Conservation (phyloP, 192 early-diverging fungal genomes). For the Coemansia sp. region DNA sequence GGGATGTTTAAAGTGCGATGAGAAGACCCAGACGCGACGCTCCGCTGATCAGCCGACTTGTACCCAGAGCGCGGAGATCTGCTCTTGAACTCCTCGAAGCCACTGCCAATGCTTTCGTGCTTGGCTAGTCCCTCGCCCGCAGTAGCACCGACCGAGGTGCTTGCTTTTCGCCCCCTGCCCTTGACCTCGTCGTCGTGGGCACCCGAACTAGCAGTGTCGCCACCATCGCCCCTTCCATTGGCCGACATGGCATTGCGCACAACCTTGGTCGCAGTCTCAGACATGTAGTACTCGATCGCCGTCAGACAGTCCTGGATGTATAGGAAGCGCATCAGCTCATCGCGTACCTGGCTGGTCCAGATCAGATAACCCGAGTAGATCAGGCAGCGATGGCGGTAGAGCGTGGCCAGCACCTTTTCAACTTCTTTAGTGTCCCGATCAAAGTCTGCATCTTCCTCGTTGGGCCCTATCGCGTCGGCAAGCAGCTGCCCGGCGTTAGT, state of each 20-base stretch:
- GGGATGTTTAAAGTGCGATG: conserved; percentile 29
- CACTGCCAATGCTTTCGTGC: not conserved
- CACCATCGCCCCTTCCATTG: not conserved
- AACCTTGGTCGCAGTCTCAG: conserved; percentile 76
- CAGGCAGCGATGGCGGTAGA: conserved; percentile 73
- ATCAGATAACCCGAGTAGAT: conserved; percentile 81
- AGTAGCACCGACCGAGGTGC: not conserved
- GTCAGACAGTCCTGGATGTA: conserved; percentile 67
- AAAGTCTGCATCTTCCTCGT: conserved; percentile 16
- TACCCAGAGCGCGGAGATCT: conserved; percentile 4
- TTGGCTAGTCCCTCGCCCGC: not conserved
- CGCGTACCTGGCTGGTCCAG: conserved; percentile 84
- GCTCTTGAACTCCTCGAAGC: not conserved
- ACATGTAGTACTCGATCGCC: conserved; percentile 78
- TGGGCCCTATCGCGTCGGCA: not conserved
- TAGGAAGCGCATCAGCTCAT: conserved; percentile 73
- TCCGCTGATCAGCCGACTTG: conserved; percentile 21
- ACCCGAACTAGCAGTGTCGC: not conserved
- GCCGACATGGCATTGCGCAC: conserved; percentile 59
- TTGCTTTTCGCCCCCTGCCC: not conserved
- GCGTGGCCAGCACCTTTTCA: conserved; percentile 48
- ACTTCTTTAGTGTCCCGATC: conserved; percentile 49
- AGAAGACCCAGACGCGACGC: conserved; percentile 28
- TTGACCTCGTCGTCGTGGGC: not conserved
- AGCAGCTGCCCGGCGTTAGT: not conserved